Conservation (phyloP, 2,329 filamentous ascomycete genomes). For the Bimuria novae-zelandiae region DNA sequence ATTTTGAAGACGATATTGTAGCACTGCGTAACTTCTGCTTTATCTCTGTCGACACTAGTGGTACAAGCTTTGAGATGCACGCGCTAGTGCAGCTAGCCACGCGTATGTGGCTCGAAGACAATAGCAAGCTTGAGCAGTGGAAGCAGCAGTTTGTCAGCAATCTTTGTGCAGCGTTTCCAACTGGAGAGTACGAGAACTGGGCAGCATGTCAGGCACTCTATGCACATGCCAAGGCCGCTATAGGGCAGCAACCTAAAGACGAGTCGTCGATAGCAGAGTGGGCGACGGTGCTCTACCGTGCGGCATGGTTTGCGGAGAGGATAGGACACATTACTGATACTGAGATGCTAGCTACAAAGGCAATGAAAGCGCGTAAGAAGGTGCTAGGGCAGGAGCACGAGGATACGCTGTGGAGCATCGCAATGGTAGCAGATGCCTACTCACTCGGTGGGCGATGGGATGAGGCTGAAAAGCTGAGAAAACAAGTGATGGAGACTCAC, state of each 20-base stretch:
- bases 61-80: background rate
- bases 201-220: conserved; percentile 36
- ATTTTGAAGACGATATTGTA: background rate
- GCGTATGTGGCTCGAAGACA: background rate
- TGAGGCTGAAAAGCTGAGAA: background rate
- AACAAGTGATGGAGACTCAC: background rate
- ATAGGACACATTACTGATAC: background rate
- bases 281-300: too few relatives aligned
- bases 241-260: background rate
- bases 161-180: conserved; percentile 35
- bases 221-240: conserved; percentile 30
- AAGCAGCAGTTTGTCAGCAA: conserved; percentile 8
- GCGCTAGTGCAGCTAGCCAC: background rate
- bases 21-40: background rate
- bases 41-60: background rate
- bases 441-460: background rate
- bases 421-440: background rate
- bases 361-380: background rate
- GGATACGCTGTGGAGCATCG: background rate
- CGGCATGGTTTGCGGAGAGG: background rate
- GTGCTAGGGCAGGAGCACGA: conserved; percentile 7
- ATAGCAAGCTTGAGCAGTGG: background rate
- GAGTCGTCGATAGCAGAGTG: background rate
- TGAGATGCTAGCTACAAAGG: background rate
- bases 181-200: conserved; percentile 38